Base-by-base conservation (phyloP, 2,329 filamentous ascomycete species). In the Coleophoma eucalyptorum region DNA sequence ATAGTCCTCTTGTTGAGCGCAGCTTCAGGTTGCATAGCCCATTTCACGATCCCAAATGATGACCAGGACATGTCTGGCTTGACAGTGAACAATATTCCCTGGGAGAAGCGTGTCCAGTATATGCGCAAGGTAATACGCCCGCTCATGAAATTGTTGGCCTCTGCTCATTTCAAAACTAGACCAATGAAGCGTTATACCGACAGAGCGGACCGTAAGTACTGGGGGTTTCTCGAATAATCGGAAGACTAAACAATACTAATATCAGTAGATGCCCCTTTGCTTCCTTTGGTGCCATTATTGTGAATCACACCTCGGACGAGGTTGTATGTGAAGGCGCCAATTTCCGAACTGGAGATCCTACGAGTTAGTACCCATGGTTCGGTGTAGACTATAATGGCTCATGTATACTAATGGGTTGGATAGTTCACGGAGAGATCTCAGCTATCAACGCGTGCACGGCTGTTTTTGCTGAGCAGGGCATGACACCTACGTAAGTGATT, bases 51-150 rank as follows among this genome's bases (percentile, higher is more conserved):
- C 19, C 38, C 51, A 13, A 54, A 54, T 21, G 51, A 54, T 46
- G 51, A 54, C 40, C 51, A 54, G 32, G 42, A 54, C 33, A 54
- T 54, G 51, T 49, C 44, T 20, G 48, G 48, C n/a, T 26, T 54
- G 19, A 50, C 42, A n/a, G 51, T 54, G n/a, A 54, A 54, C 31
- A 33, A 26, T 13, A 54, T 54, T 32, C 45, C 51, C 4, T 54
- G 51, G 11, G 33, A 45, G 3, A 50, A 48, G 3, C 48, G 51
- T 15, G 49, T 54, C 3, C 50, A 54, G n/a, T 54, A 54, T 18
- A 54, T 54, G 51, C 32, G 49, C 18, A 21, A 50, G 11, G 51
- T 54, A 42, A 32, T 41, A 38, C 26, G 6, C 37, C 37, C 6
- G 8, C 15, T n/a, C 20, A 8, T n/a, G 20, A 40, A 7, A 16